Conservation (phyloP, 345 rosid species). For the Conringia planisiliqua region DNA sequence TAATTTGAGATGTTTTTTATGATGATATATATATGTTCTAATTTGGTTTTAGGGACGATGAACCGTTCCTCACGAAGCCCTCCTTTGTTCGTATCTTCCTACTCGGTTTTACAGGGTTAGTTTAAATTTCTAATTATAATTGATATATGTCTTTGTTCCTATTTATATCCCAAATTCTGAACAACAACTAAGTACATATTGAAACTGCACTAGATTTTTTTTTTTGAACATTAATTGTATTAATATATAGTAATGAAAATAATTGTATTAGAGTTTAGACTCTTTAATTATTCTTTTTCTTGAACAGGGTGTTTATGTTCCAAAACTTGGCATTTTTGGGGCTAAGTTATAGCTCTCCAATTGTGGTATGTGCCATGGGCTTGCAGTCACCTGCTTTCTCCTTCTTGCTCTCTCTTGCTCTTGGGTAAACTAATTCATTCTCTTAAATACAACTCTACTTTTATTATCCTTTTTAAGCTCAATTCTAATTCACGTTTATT, state of each 20-base stretch:
- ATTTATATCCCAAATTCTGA: not conserved
- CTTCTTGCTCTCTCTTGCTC: constrained; percentile 51
- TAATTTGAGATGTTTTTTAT: not conserved
- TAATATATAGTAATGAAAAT: not conserved
- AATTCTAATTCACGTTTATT: not conserved
- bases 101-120: constrained; percentile 35
- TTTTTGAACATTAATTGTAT: too few relatives aligned
- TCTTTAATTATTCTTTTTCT: not conserved
- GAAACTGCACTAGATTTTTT: not conserved
- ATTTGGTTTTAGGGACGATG: not conserved
- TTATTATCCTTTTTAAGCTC: not conserved
- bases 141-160: not conserved
- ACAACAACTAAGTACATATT: not conserved
- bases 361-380: constrained; percentile 81
- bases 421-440: constrained; percentile 44
- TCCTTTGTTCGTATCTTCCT: constrained; percentile 33
- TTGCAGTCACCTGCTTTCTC: constrained; percentile 63
- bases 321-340: constrained; percentile 71
- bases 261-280: not conserved
- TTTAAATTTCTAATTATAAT: not conserved
- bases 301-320: constrained; percentile 50
- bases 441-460: not conserved
- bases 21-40: not conserved
- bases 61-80: constrained; percentile 28
- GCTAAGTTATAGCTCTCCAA: constrained; percentile 66